A percentile compares a stretch with the other conserved stretches of the same genome.
These are phyloP conservation scores for Xylaria intraflava DNA, from an alignment of 495 filamentous ascomycete genomes.

Conservation along the genomic window DNA sequence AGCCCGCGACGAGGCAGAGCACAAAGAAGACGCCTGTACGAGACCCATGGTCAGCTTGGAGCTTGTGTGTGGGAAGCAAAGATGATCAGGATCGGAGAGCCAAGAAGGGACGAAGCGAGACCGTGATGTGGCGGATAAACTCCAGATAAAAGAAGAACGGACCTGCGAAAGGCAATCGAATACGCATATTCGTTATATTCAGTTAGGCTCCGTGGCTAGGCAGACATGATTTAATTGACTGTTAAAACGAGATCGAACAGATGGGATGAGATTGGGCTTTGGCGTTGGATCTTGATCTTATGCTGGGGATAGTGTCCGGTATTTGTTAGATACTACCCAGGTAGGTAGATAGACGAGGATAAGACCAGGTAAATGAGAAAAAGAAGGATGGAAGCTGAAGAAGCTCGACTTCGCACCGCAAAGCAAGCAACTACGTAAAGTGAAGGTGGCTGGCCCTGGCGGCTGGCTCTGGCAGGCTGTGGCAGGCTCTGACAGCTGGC, in stretches of 20 bases:
- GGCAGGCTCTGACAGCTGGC: too few relatives aligned
- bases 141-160: conserved; percentile 12
- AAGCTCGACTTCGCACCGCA: not conserved
- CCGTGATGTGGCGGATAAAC: not conserved
- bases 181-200: conserved; percentile 24
- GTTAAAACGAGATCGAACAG: not conserved
- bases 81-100: not conserved
- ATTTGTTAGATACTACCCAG: not conserved
- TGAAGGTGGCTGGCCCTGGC: too few relatives aligned
- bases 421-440: too few relatives aligned
- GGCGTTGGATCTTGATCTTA: not conserved
- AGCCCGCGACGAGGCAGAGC: conserved; percentile 68
- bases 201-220: conserved; percentile 9
- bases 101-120: not conserved
- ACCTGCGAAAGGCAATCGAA: conserved; percentile 58
- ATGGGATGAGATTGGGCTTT: not conserved
- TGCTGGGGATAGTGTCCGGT: not conserved
- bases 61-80: conserved; percentile 3
- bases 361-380: not conserved
- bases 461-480: too few relatives aligned
- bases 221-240: conserved; percentile 19
- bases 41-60: not conserved
- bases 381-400: not conserved
- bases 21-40: conserved; percentile 65
- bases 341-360: too few relatives aligned